Conservation (phyloP, 2,329 filamentous ascomycete genomes). For the Lanzia echinophila region DNA sequence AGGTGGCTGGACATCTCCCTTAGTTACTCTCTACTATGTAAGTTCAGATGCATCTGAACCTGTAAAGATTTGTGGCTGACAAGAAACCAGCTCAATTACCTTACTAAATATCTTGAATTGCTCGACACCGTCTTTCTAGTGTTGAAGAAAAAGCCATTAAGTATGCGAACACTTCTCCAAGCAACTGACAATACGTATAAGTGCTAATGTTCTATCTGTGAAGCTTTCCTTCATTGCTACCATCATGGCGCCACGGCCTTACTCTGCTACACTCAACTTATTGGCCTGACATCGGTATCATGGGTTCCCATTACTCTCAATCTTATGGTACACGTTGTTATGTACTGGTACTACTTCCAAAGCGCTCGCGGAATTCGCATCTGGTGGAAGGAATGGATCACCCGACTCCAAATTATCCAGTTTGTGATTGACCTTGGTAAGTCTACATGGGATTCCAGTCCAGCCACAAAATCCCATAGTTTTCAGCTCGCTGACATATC, state of each 20-base stretch:
- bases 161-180: slow-evolving; percentile 37
- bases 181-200: neutral
- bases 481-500: slow-evolving; percentile 14
- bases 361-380: slow-evolving; percentile 89
- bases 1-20: slow-evolving; percentile 88
- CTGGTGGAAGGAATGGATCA: slow-evolving; percentile 99
- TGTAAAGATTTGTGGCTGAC: slow-evolving; percentile 32
- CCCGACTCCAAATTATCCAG: slow-evolving; percentile 91
- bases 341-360: slow-evolving; percentile 99
- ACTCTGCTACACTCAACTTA: slow-evolving; percentile 95
- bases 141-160: slow-evolving; percentile 98
- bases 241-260: slow-evolving; percentile 96
- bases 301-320: slow-evolving; percentile 94
- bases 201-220: slow-evolving; percentile 29
- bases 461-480: slow-evolving; percentile 1
- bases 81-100: slow-evolving; percentile 74
- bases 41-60: slow-evolving; percentile 34
- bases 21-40: slow-evolving; percentile 96
- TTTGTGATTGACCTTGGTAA: slow-evolving; percentile 94
- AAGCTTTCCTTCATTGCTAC: slow-evolving; percentile 95
- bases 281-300: slow-evolving; percentile 86
- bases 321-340: slow-evolving; percentile 89
- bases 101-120: slow-evolving; percentile 95
- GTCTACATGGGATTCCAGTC: slow-evolving; percentile 9
- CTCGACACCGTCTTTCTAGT: slow-evolving; percentile 95